Conservation (phyloP, 345 rosid species). For the Combretum micranthum region DNA sequence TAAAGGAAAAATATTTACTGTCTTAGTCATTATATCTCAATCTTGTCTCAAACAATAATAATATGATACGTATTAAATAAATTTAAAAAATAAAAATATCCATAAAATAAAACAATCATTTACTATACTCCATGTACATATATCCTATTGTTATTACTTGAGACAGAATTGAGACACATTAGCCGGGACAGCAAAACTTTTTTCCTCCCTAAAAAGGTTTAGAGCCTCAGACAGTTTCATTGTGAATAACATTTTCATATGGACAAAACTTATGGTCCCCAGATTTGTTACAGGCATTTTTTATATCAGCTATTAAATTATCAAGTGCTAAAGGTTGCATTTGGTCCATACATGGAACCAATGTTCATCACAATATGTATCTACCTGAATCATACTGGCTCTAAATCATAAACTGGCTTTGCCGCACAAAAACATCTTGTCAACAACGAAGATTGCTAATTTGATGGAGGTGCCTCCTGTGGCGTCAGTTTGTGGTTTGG, state of each 20-base stretch:
- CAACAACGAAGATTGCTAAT: conserved; percentile 32
- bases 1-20: too few relatives aligned
- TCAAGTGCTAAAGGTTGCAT: not conserved
- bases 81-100: too few relatives aligned
- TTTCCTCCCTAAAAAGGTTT: too few relatives aligned
- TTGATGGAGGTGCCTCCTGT: conserved; percentile 66
- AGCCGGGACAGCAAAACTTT: too few relatives aligned
- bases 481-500: conserved; percentile 37
- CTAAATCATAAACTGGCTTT: conserved; percentile 16
- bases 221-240: too few relatives aligned
- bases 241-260: conserved; percentile 1
- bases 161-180: too few relatives aligned
- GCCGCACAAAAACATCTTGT: conserved; percentile 28
- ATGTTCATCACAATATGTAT: not conserved
- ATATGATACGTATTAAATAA: too few relatives aligned
- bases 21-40: too few relatives aligned
- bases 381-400: not conserved
- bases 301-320: not conserved
- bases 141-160: too few relatives aligned
- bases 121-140: too few relatives aligned
- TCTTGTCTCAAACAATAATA: too few relatives aligned
- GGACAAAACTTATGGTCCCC: not conserved
- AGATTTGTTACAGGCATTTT: not conserved
- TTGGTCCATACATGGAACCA: not conserved
- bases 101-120: too few relatives aligned